A percentile compares a stretch with the other conserved stretches of the same genome.
These are phyloP conservation scores for Eremomyces bilateralis DNA, from an alignment of 495 filamentous ascomycete genomes.

Conservation along the genomic window DNA sequence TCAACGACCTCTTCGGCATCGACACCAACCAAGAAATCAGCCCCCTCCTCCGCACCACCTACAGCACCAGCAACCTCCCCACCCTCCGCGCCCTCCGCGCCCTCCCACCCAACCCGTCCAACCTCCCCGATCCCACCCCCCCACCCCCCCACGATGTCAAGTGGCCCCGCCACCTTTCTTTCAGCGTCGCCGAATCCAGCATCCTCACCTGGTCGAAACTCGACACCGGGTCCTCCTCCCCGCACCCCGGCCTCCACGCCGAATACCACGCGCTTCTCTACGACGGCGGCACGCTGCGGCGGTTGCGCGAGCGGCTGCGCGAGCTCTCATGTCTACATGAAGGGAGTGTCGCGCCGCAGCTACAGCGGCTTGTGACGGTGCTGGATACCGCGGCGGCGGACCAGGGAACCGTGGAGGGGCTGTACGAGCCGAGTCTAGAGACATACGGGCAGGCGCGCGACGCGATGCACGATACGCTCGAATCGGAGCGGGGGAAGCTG, in stretches of 20 bases:
- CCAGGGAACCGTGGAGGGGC: constrained; percentile 39
- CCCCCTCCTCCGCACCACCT: constrained; percentile 17
- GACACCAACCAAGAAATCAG: constrained; percentile 9
- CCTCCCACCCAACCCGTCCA: constrained; percentile 72
- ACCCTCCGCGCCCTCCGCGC: constrained; percentile 71
- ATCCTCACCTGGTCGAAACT: constrained; percentile 38
- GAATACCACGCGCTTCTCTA: too few species aligned
- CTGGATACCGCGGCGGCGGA: constrained; percentile 36
- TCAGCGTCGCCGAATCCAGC: constrained; percentile 73
- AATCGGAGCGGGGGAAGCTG: constrained; percentile 40
- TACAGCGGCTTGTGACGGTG: constrained; percentile 38
- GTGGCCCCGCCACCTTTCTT: constrained; percentile 69
- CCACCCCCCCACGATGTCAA: too few species aligned
- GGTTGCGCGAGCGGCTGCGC: constrained; percentile 29
- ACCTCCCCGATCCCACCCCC: constrained; percentile 31
- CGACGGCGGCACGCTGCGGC: too few species aligned
- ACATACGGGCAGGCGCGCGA: constrained; percentile 42
- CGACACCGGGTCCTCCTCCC: not conserved
- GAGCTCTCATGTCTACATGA: constrained; percentile 27
- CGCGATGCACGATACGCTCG: constrained; percentile 40
- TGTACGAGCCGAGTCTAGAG: constrained; percentile 45
- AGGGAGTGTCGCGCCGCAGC: constrained; percentile 45
- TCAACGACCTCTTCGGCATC: constrained; percentile 11
- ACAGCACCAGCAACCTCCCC: constrained; percentile 30
- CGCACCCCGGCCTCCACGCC: constrained; percentile 27